These are phyloP conservation scores for Trichoderma aggressivum DNA, from an alignment of 2,329 filamentous ascomycete species.

Conservation along the genomic window DNA sequence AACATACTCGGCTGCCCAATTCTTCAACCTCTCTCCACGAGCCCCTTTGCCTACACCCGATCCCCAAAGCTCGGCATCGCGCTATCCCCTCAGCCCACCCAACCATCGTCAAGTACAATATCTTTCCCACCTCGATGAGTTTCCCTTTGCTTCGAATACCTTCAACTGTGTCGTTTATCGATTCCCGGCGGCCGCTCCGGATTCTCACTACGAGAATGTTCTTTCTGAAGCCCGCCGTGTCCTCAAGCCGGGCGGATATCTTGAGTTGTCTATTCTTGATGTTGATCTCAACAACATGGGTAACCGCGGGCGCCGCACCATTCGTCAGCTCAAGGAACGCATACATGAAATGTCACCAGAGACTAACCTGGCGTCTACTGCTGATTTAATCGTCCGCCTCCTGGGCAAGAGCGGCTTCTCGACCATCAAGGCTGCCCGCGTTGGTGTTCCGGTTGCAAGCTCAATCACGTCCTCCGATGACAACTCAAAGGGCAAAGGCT, in stretches of 20 bases:
- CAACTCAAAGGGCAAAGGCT: constrained; percentile 20
- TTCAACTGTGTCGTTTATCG: constrained; percentile 75
- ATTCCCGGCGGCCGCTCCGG: constrained; percentile 68
- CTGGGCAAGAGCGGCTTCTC: constrained; percentile 68
- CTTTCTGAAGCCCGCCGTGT: constrained; percentile 74
- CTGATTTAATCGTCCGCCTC: constrained; percentile 61
- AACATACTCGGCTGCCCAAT: constrained; percentile 69
- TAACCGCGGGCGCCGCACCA: constrained; percentile 61
- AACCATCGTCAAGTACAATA: constrained; percentile 78
- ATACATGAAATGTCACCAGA: constrained; percentile 60
- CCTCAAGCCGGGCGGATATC: constrained; percentile 70
- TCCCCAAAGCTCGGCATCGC: constrained; percentile 39
- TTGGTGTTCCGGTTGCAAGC: constrained; percentile 71
- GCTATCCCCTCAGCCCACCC: constrained; percentile 55
- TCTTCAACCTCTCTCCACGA: constrained; percentile 70
- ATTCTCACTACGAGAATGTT: constrained; percentile 66
- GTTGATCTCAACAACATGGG: constrained; percentile 83
- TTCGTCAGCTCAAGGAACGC: constrained; percentile 68
- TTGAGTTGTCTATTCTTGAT: constrained; percentile 77
- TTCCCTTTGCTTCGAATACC: constrained; percentile 72
- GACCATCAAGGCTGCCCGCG: constrained; percentile 70
- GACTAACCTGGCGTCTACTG: constrained; percentile 57
- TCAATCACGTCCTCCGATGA: constrained; percentile 36
- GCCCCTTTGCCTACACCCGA: constrained; percentile 48
- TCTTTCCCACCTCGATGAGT: constrained; percentile 57